Conservation (phyloP, 75 land plant genomes). For the Ceratopteris richardii region DNA sequence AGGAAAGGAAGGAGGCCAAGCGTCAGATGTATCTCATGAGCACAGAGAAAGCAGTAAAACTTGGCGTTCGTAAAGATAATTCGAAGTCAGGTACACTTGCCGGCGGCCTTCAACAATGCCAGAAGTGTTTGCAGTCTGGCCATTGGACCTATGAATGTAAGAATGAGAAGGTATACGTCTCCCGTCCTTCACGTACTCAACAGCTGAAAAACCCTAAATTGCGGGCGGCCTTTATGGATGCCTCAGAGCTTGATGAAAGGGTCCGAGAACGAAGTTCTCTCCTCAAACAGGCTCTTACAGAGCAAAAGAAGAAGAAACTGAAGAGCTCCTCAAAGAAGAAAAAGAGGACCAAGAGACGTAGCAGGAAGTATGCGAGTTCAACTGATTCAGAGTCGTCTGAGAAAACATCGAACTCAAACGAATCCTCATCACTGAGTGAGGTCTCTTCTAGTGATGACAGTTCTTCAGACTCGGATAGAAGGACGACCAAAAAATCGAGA, state of each 20-base stretch:
- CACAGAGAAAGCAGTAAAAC: slow-evolving; percentile 74
- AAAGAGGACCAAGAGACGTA: slow-evolving; percentile 27
- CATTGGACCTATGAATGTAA: slow-evolving; percentile 95
- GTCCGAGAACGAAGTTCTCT: neutral
- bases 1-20: slow-evolving; percentile 88
- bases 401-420: slow-evolving; percentile 19
- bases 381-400: slow-evolving; percentile 20
- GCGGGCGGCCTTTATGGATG: slow-evolving; percentile 33
- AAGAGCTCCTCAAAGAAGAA: slow-evolving; percentile 1
- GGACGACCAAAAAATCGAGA: slow-evolving; percentile 9
- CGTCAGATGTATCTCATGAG: slow-evolving; percentile 94
- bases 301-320: slow-evolving; percentile 15
- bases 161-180: slow-evolving; percentile 76
- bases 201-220: slow-evolving; percentile 72
- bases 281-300: neutral
- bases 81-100: slow-evolving; percentile 20
- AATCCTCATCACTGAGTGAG: slow-evolving; percentile 55
- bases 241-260: slow-evolving; percentile 44
- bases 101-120: slow-evolving; percentile 51
- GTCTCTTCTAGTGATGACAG: slow-evolving; percentile 16
- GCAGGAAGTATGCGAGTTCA: slow-evolving; percentile 18
- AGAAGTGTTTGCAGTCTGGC: slow-evolving; percentile 77
- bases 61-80: slow-evolving; percentile 67
- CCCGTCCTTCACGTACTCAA: slow-evolving; percentile 73
- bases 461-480: slow-evolving; percentile 30